These are phyloP conservation scores for Pythium guiyangense DNA, from an alignment of 352 stramenopile genomes.

Conservation along the genomic window DNA sequence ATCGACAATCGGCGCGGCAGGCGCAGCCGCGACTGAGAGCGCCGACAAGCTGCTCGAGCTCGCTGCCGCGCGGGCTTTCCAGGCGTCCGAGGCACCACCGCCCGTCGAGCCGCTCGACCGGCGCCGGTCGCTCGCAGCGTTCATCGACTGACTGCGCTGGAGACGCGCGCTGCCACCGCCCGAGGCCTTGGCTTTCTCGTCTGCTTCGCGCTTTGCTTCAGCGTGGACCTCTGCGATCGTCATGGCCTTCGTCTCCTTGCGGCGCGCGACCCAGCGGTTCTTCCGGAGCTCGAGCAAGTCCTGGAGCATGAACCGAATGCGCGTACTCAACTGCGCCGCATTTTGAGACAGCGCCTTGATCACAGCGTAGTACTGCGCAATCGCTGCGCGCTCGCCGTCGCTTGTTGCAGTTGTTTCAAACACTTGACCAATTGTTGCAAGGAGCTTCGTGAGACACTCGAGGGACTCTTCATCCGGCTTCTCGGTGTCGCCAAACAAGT, in stretches of 20 bases:
- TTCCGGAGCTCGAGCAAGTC: slow-evolving; percentile 73
- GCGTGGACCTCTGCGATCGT: slow-evolving; percentile 80
- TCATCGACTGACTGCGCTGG: slow-evolving; percentile 64
- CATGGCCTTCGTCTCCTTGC: slow-evolving; percentile 83
- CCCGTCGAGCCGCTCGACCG: slow-evolving; percentile 17
- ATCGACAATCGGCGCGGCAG: slow-evolving; percentile 26
- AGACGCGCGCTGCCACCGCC: slow-evolving; percentile 30
- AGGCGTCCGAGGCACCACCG: slow-evolving; percentile 46
- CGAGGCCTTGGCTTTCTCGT: slow-evolving; percentile 58
- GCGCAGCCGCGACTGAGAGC: no score
- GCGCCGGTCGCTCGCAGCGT: slow-evolving; percentile 40
- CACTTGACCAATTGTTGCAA: slow-evolving; percentile 90
- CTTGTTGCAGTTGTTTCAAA: slow-evolving; percentile 67
- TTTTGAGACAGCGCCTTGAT: slow-evolving; percentile 79
- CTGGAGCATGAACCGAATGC: slow-evolving; percentile 83
- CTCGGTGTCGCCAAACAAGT: slow-evolving; percentile 70
- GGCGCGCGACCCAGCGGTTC: slow-evolving; percentile 69
- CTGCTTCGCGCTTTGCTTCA: slow-evolving; percentile 62
- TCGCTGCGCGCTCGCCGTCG: slow-evolving; percentile 44
- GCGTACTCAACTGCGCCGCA: slow-evolving; percentile 64
- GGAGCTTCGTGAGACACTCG: slow-evolving; percentile 94
- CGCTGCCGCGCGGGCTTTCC: slow-evolving; percentile 50
- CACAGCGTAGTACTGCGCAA: slow-evolving; percentile 63
- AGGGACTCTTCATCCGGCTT: slow-evolving; percentile 93
- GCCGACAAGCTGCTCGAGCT: no score